Evolutionary conservation across 192 early-diverging fungal species (phyloP), one percentile per base, ranked within the genome.

Genomic region (Entomortierella parvispora): DNA sequence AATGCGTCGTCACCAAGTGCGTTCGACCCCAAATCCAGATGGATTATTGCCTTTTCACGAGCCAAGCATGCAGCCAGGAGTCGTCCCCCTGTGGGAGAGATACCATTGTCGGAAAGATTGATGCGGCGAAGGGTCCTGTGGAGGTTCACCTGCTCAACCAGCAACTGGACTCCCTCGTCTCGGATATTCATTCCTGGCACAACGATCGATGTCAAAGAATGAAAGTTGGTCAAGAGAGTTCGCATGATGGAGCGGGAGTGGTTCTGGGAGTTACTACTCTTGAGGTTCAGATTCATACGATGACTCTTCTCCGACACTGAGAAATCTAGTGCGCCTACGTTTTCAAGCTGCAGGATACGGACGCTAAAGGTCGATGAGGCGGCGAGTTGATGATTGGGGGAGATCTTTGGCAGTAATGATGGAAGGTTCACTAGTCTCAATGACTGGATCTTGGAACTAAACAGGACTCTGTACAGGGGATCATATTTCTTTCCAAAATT

Each of bases 401-500:
- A 63, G 15, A 71, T 49, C 33, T 63, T 71, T 15, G 40, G 25
- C 28, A 71, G 50, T 23, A 71, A 6, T 1, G 69, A 71, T 2
- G 69, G 69, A 5, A 71, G 61, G 20, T 71, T 71, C 23, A 49
- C 11, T 37, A 71, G 23, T 29, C 37, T 62, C 14, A 71, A 42
- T 10, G 69, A 58, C 15, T 45, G 52, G 3, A 71, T 62, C 60
- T 50, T 71, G 44, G 69, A 57, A 5, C 60, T 44, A 37, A 47
- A 71, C 10, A 71, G 54, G 23, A 71, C 20, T 6, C 31, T 52
- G 17, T 62, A 53, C 22, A 71, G 42, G 12, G 69, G 60, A n/a
- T 71, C 60, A 43, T 71, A 71, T 31, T 71, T 71, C 42, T 71
- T 71, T n/a, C 69, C 53, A 62, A 63, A 63, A 26, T 37, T 56